Conservation (phyloP, 352 stramenopile species). For the Pythium dissimile region DNA sequence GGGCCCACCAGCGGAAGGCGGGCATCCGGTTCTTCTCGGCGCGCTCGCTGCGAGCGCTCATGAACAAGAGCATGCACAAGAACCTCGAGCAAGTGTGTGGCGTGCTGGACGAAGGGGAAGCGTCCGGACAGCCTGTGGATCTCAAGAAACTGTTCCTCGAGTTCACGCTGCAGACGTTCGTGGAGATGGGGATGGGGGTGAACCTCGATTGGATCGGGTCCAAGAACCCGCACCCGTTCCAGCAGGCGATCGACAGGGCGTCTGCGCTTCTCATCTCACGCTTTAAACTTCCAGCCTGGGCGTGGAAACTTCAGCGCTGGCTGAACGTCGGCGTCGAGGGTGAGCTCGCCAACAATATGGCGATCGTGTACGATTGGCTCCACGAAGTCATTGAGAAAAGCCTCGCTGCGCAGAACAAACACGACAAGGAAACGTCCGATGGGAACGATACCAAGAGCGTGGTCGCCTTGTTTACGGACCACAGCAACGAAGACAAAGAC, state of each 20-base stretch:
- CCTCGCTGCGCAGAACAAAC: conserved; percentile 15
- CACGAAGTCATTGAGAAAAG: conserved; percentile 37
- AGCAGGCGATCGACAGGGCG: conserved; percentile 35
- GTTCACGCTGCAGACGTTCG: conserved; percentile 57
- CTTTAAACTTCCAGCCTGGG: conserved; percentile 39
- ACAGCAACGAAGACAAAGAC: conserved; percentile 13
- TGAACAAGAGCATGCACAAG: conserved; percentile 22
- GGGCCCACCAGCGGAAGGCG: conserved; percentile 32
- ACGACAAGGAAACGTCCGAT: too few relatives aligned
- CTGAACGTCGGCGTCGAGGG: conserved; percentile 42
- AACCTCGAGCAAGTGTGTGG: conserved; percentile 17
- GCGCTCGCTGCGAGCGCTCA: conserved; percentile 23
- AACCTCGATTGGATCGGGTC: conserved; percentile 39
- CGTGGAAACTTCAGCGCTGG: conserved; percentile 57
- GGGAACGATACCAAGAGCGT: conserved; percentile 19
- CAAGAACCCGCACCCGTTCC: conserved; percentile 43
- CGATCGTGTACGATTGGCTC: conserved; percentile 37
- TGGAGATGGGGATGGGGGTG: conserved; percentile 50
- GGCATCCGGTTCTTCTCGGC: conserved; percentile 32
- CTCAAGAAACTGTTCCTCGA: conserved; percentile 39
- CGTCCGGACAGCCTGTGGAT: conserved; percentile 5
- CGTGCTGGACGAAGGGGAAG: conserved; percentile 3
- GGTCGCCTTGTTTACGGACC: conserved; percentile 16
- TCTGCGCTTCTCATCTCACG: conserved; percentile 33
- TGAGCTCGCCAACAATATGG: conserved; percentile 25